Base-by-base conservation (phyloP, 2,329 filamentous ascomycete genomes). In the Arthrobotrys sphaeroides region DNA sequence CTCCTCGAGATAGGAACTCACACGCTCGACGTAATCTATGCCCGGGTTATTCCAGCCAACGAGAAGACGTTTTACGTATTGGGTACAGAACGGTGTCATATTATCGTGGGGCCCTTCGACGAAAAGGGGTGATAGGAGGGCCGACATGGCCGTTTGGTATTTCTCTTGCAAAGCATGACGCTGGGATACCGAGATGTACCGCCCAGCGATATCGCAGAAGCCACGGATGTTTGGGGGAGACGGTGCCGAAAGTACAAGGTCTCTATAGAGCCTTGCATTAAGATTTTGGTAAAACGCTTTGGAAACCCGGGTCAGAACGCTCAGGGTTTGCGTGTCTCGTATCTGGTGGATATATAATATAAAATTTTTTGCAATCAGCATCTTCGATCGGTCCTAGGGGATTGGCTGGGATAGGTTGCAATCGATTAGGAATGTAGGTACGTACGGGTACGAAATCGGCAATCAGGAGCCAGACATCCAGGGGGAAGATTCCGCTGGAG, bases 391-490 rank as follows among this genome's bases (percentile, higher is more conserved):
- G n/a, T n/a, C n/a, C n/a, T n/a, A n/a, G n/a, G 49, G n/a, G 13
- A 22, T 18, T 26, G 3, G 31, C 12, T 18, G 16, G n/a, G 33
- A 42, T 22, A 20, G n/a, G 18, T 24, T 4, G 33, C 6, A 47
- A 18, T 2, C n/a, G n/a, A n/a, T n/a, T n/a, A 16, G 33, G 12
- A 18, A 13, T 6, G 18, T 33, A 13, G n/a, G 5, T 33, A 49
- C 62, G 13, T 20, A 74, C 70, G 20, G 45, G 36, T 38, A 68
- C 43, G 20, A 26, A 74, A 47, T 62, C 57, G 28, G 61, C 51
- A 59, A 74, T 57, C 12, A 61, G 20, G n/a, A 68, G 45, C 70
- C 62, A 74, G 18, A 74, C 31, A 16, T 74, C 70, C 4, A 74
- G 20, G 12, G 70, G 70, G 26, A 74, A 61, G 3, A 51, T 64